Base-by-base conservation (phyloP, 2,329 filamentous ascomycete genomes). In the Sporothrix globosa region DNA sequence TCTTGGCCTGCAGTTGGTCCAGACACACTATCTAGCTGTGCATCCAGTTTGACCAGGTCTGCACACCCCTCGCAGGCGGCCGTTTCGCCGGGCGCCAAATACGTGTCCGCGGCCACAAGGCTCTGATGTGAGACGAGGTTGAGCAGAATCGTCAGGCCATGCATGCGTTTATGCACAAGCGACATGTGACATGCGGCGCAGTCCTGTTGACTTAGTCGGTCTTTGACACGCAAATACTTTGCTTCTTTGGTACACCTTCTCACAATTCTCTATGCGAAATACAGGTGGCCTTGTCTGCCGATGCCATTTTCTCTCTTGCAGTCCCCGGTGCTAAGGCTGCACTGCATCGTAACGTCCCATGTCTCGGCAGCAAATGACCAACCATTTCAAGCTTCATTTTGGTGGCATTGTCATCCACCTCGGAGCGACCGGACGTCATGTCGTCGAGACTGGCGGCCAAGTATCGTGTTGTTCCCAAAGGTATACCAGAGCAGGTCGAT, bases 381-480 rank as follows among this genome's bases (percentile, higher is more conserved):
- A n/a, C n/a, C n/a, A n/a, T n/a, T n/a, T n/a, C n/a, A n/a, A n/a
- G n/a, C n/a, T n/a, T n/a, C n/a, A n/a, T n/a, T n/a, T n/a, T n/a
- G n/a, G n/a, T n/a, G n/a, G n/a, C n/a, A n/a, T n/a, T n/a, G n/a
- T n/a, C n/a, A n/a, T n/a, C n/a, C n/a, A n/a, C n/a, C n/a, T n/a
- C n/a, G n/a, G n/a, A n/a, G n/a, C n/a, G n/a, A n/a, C n/a, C n/a
- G n/a, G n/a, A n/a, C n/a, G n/a, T n/a, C n/a, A n/a, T n/a, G n/a
- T n/a, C n/a, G n/a, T n/a, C n/a, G n/a, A n/a, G n/a, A n/a, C n/a
- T n/a, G n/a, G n/a, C n/a, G 65, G 34, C 52, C n/a, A 56, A 58
- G n/a, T 68, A 68, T 39, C 66, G 66, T 6, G 52, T 44, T 3
- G 66, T 68, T 10, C 24, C 56, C 13, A 68, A 68, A 14, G 66